phyloP scores from a whole-genome alignment of 495 filamentous ascomycete species.

The Pseudoneurospora amorphoporcata region DNA sequence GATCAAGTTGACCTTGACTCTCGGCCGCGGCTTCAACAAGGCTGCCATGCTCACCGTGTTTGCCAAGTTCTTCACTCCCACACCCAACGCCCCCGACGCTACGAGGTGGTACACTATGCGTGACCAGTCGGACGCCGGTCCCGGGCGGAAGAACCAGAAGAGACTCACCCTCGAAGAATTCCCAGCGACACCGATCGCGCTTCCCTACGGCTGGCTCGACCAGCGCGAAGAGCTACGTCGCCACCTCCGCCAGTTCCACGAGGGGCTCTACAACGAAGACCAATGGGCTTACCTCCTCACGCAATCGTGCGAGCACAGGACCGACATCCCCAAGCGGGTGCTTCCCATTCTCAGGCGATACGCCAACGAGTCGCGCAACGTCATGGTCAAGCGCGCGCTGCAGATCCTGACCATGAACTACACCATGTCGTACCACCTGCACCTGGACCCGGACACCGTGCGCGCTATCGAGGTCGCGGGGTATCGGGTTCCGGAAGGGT shows the following conservation, averaged over 20 bases:
- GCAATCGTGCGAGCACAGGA: conserved; percentile 3
- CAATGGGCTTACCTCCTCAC: not conserved
- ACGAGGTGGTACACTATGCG: conserved; percentile 37
- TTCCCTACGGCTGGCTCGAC: conserved; percentile 6
- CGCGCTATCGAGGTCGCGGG: conserved; percentile 21
- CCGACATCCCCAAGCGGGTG: conserved; percentile 30
- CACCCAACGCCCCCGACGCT: conserved; percentile 7
- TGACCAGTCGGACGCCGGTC: conserved; percentile 12
- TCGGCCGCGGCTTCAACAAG: not conserved
- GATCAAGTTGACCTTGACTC: not conserved
- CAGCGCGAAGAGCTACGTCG: conserved; percentile 20
- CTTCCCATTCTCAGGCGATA: conserved; percentile 34
- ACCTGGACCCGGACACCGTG: conserved; percentile 31
- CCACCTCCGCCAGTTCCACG: not conserved
- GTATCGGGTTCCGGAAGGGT: conserved; percentile 20
- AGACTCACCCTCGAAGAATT: conserved; percentile 25
- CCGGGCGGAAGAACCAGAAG: conserved; percentile 9
- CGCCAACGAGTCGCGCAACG: conserved; percentile 20
- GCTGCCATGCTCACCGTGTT: not conserved
- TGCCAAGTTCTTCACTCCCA: conserved; percentile 37
- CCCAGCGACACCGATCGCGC: conserved; percentile 34
- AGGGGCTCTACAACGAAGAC: not conserved
- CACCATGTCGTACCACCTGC: conserved; percentile 39
- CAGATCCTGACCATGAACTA: conserved; percentile 42
- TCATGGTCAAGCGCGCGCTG: conserved; percentile 36